Percentiles rank a stretch among this genome's conserved stretches.
These are phyloP conservation scores for Lodderomyces margitis DNA, from an alignment of 1,139 yeast species.

Conservation along the genomic window DNA sequence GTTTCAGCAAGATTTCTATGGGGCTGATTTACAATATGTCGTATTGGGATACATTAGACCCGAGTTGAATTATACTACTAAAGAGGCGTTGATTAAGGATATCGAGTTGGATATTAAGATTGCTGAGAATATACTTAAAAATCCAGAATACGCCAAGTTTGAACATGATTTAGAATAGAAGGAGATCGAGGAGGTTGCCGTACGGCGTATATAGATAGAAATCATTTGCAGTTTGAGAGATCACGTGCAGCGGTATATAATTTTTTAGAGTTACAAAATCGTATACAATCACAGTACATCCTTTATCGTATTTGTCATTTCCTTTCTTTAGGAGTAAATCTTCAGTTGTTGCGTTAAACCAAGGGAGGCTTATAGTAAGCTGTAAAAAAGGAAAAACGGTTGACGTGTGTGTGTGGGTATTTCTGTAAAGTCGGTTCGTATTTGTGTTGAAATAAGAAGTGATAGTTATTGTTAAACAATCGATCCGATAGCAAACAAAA, in stretches of 20 bases:
- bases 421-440: not conserved
- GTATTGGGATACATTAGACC: constrained; percentile 91
- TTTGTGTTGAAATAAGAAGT: not conserved
- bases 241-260: not conserved
- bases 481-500: constrained; percentile 1
- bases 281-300: no score
- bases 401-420: not conserved
- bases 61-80: constrained; percentile 80
- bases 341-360: no score
- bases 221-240: not conserved
- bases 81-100: constrained; percentile 84
- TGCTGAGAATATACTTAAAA: constrained; percentile 50
- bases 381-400: no score
- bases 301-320: no score
- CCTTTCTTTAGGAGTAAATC: no score
- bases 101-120: constrained; percentile 76
- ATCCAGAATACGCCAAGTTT: constrained; percentile 19
- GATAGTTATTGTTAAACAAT: no score
- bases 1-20: constrained; percentile 74
- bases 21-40: constrained; percentile 66
- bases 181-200: not conserved
- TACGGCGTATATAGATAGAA: no score
- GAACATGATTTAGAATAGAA: constrained; percentile 10
- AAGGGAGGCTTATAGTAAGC: no score
- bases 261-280: not conserved